Percentiles rank a stretch among this genome's conserved stretches.
Evolutionary conservation across 345 rosid species (phyloP).

Genomic region (Melastoma malabathricum): DNA sequence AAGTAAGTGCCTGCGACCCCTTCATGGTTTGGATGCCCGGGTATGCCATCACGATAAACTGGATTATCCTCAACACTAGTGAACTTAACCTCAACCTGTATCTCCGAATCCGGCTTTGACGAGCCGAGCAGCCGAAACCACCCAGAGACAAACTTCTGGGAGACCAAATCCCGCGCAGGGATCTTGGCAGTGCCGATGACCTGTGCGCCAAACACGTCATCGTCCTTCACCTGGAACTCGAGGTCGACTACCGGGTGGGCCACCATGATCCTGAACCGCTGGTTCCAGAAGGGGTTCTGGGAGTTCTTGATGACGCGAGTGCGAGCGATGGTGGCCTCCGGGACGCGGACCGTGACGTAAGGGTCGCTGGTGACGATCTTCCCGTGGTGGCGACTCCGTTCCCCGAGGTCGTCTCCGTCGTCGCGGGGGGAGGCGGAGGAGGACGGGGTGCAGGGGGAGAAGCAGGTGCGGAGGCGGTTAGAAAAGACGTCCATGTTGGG

Average conservation of each 20-base stretch:
- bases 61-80: constrained; percentile 54
- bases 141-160: constrained; percentile 23
- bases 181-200: constrained; percentile 45
- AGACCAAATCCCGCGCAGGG: constrained; percentile 28
- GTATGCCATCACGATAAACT: constrained; percentile 33
- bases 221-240: constrained; percentile 75
- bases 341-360: constrained; percentile 72
- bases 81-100: constrained; percentile 44
- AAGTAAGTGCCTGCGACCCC: constrained; percentile 68
- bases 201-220: constrained; percentile 73
- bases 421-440: neutral
- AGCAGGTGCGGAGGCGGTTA: constrained; percentile 33
- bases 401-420: constrained; percentile 1
- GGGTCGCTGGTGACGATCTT: constrained; percentile 70
- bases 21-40: constrained; percentile 42
- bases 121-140: constrained; percentile 45
- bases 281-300: constrained; percentile 55
- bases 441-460: constrained; percentile 29
- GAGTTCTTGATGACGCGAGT: constrained; percentile 65
- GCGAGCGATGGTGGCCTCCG: constrained; percentile 79
- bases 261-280: constrained; percentile 43
- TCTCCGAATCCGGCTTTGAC: constrained; percentile 37
- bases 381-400: constrained; percentile 18
- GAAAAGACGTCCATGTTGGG: constrained; percentile 68
- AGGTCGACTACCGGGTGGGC: constrained; percentile 58